phyloP scores from a whole-genome alignment of 495 filamentous ascomycete genomes.

The Amphirosellinia nigrospora region DNA sequence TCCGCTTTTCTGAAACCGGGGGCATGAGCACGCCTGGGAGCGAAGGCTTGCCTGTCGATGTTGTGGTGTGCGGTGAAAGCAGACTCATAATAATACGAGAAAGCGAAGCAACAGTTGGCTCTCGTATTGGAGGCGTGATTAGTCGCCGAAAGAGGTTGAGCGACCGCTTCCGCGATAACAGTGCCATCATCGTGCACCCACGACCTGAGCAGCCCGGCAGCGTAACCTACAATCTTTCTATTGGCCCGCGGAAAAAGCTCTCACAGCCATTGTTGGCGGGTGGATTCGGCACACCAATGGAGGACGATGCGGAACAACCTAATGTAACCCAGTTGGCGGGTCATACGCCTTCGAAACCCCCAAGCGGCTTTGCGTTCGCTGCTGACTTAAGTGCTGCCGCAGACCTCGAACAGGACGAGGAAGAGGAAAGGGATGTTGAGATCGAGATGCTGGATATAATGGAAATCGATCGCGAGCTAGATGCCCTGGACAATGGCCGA shows the following conservation, averaged over 20 bases:
- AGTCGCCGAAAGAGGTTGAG: slow-evolving; percentile 37
- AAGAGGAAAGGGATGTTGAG: slow-evolving; percentile 55
- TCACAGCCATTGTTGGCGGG: slow-evolving; percentile 24
- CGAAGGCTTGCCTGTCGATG: slow-evolving; percentile 57
- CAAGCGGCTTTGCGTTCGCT: slow-evolving; percentile 48
- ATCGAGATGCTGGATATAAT: slow-evolving; percentile 61
- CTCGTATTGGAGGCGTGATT: slow-evolving; percentile 43
- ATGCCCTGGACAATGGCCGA: slow-evolving; percentile 51
- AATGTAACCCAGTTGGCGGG: slow-evolving; percentile 23
- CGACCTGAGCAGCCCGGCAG: slow-evolving; percentile 48
- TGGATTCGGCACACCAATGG: slow-evolving; percentile 37
- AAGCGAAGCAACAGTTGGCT: slow-evolving; percentile 44
- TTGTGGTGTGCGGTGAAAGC: slow-evolving; percentile 69
- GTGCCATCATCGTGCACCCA: slow-evolving; percentile 51
- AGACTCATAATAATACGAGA: slow-evolving; percentile 65
- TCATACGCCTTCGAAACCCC: slow-evolving; percentile 29
- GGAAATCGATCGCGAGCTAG: slow-evolving; percentile 60
- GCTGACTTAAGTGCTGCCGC: slow-evolving; percentile 51
- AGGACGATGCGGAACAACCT: slow-evolving; percentile 12
- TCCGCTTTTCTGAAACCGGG: slow-evolving; percentile 39
- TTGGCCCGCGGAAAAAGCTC: slow-evolving; percentile 34
- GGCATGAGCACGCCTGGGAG: slow-evolving; percentile 41
- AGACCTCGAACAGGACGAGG: slow-evolving; percentile 50
- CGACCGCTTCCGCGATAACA: slow-evolving; percentile 38
- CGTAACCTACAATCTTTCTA: slow-evolving; percentile 54